phyloP scores from a whole-genome alignment of 805 yeast genomes.

The Cyberlindnera maritima region DNA sequence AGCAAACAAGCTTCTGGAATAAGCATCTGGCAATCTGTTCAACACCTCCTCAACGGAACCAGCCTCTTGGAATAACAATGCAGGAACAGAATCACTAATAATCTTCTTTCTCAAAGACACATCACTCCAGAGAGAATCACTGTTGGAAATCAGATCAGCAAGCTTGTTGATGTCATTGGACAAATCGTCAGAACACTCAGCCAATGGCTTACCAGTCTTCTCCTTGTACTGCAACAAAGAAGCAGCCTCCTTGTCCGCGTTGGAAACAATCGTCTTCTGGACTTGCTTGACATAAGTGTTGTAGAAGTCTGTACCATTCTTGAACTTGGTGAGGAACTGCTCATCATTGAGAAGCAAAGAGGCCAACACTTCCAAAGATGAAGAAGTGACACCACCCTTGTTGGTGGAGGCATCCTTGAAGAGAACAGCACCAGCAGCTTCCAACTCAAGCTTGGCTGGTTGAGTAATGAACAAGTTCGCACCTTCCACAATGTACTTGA shows the following conservation, averaged over 20 bases:
- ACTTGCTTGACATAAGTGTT: slow-evolving; percentile 80
- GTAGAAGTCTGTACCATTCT: slow-evolving; percentile 72
- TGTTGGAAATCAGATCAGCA: slow-evolving; percentile 79
- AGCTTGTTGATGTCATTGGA: slow-evolving; percentile 81
- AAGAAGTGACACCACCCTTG: slow-evolving; percentile 98
- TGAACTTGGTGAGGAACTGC: slow-evolving; percentile 74
- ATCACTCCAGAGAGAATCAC: slow-evolving; percentile 87
- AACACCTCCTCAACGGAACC: slow-evolving; percentile 70
- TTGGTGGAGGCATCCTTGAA: slow-evolving; percentile 97
- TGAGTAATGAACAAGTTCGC: slow-evolving; percentile 96
- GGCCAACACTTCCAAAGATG: slow-evolving; percentile 92
- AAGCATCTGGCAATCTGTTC: slow-evolving; percentile 79
- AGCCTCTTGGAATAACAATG: slow-evolving; percentile 63
- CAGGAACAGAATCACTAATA: slow-evolving; percentile 75
- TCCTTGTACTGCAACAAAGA: slow-evolving; percentile 79
- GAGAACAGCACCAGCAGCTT: slow-evolving; percentile 80
- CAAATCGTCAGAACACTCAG: slow-evolving; percentile 76
- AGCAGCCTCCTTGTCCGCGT: slow-evolving; percentile 83
- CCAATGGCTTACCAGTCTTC: slow-evolving; percentile 55
- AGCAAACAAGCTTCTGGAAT: slow-evolving; percentile 76
- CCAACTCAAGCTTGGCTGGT: slow-evolving; percentile 83
- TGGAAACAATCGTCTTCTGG: slow-evolving; percentile 67
- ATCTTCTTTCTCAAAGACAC: slow-evolving; percentile 71
- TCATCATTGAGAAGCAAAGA: slow-evolving; percentile 88
- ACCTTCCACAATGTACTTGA: slow-evolving; percentile 94